A percentile compares a stretch with the other conserved stretches of the same genome.
phyloP scores from a whole-genome alignment of 148 eudicot genomes.

The Rhododendron williamsianum region DNA sequence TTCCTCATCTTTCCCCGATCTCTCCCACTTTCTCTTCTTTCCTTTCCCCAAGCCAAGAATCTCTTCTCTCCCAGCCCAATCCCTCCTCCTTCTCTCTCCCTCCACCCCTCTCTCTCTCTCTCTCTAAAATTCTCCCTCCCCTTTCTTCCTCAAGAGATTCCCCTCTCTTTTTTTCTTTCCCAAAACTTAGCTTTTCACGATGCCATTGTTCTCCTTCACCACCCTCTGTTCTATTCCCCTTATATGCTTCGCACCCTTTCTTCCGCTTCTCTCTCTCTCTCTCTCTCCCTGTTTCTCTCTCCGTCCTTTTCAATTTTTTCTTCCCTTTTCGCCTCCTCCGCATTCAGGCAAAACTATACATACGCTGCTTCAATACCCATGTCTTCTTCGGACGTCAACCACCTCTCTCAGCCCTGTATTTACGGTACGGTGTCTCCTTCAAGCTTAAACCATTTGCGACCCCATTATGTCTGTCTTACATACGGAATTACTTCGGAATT shows the following conservation, averaged over 20 bases:
- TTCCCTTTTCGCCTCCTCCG: constrained; percentile 33
- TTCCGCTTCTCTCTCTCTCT: constrained; percentile 8
- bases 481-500: constrained; percentile 4
- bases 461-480: background rate
- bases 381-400: constrained; percentile 67
- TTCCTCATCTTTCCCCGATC: constrained; percentile 30
- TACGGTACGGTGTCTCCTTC: constrained; percentile 33
- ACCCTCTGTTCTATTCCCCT: constrained; percentile 20
- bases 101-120: constrained; percentile 17
- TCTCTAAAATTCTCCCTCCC: background rate
- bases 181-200: constrained; percentile 30
- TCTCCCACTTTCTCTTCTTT: constrained; percentile 34
- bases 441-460: background rate
- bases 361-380: constrained; percentile 32
- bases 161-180: constrained; percentile 10
- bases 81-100: constrained; percentile 4
- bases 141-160: constrained; percentile 13
- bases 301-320: constrained; percentile 56
- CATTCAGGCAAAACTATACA: constrained; percentile 30
- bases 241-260: constrained; percentile 25
- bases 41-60: constrained; percentile 86
- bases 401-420: constrained; percentile 63
- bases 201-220: constrained; percentile 31
- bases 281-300: constrained; percentile 15
- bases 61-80: constrained; percentile 26